Percentiles rank a stretch among this genome's conserved stretches.
These are phyloP conservation scores for Sugiyamaella marilandica DNA, from an alignment of 805 yeast species.

Conservation along the genomic window DNA sequence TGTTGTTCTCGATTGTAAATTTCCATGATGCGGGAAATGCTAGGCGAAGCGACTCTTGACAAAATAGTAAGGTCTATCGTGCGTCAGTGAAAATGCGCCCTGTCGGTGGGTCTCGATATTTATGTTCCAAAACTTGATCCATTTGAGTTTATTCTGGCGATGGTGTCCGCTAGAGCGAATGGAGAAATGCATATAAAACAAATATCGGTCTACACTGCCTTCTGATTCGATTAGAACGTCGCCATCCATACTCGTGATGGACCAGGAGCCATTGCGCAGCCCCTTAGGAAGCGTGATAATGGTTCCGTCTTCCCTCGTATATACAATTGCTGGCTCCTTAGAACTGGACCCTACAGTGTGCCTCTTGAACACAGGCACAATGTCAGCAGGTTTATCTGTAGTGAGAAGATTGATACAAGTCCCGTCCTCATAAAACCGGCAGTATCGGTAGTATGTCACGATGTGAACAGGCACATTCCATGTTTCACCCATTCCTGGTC, in stretches of 20 bases:
- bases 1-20: no score
- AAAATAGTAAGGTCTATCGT: conserved; percentile 78
- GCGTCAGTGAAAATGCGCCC: conserved; percentile 42
- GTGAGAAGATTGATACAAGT: conserved; percentile 64
- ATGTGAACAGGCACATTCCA: conserved; percentile 75
- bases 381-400: conserved; percentile 61
- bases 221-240: conserved; percentile 46
- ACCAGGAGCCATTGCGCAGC: conserved; percentile 54
- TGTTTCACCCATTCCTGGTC: conserved; percentile 73
- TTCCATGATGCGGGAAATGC: no score
- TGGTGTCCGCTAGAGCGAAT: conserved; percentile 57
- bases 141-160: conserved; percentile 63
- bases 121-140: conserved; percentile 61
- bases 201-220: conserved; percentile 57
- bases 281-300: conserved; percentile 23
- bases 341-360: conserved; percentile 1
- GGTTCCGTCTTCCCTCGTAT: conserved; percentile 18
- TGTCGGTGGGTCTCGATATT: conserved; percentile 26
- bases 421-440: conserved; percentile 78
- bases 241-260: conserved; percentile 48
- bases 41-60: conserved; percentile 33
- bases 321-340: conserved; percentile 6
- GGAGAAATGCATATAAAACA: conserved; percentile 58
- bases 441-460: conserved; percentile 83
- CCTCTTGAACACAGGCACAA: conserved; percentile 52